These are phyloP conservation scores for Candida mattraensis DNA, from an alignment of 805 yeast genomes.

Conservation along the genomic window DNA sequence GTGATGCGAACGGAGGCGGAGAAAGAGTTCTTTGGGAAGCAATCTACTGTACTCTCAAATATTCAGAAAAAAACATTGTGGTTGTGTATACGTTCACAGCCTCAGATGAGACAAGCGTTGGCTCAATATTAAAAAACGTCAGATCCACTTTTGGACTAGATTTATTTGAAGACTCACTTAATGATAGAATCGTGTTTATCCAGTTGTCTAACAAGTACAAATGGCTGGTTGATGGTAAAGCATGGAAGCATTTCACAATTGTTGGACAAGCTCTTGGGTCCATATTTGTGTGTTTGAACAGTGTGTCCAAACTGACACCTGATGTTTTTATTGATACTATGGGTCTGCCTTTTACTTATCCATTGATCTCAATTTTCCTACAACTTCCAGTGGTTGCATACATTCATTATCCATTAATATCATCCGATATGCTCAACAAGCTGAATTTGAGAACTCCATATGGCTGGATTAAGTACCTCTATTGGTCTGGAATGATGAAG, in stretches of 20 bases:
- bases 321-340: constrained; percentile 94
- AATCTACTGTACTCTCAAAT: constrained; percentile 62
- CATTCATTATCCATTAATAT: constrained; percentile 93
- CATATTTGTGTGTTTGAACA: constrained; percentile 63
- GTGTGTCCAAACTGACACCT: constrained; percentile 66
- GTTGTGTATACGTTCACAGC: constrained; percentile 56
- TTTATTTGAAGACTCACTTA: constrained; percentile 20
- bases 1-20: constrained; percentile 98
- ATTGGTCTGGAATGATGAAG: constrained; percentile 71
- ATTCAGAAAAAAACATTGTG: constrained; percentile 50
- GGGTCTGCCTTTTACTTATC: constrained; percentile 89
- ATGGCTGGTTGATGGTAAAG: constrained; percentile 61
- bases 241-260: constrained; percentile 80
- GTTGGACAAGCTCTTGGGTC: constrained; percentile 89
- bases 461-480: constrained; percentile 46
- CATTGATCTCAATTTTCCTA: constrained; percentile 54
- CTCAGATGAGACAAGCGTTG: constrained; percentile 23
- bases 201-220: constrained; percentile 37
- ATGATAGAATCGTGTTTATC: constrained; percentile 33
- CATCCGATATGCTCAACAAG: constrained; percentile 79
- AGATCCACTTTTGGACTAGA: constrained; percentile 30
- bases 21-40: constrained; percentile 97
- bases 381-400: constrained; percentile 80
- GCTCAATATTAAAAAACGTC: constrained; percentile 25
- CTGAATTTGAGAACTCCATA: constrained; percentile 35